Evolutionary conservation across 1,284 basidiomycete species (phyloP), one percentile per base, ranked within the genome.

Genomic region (Irpex lacteus): DNA sequence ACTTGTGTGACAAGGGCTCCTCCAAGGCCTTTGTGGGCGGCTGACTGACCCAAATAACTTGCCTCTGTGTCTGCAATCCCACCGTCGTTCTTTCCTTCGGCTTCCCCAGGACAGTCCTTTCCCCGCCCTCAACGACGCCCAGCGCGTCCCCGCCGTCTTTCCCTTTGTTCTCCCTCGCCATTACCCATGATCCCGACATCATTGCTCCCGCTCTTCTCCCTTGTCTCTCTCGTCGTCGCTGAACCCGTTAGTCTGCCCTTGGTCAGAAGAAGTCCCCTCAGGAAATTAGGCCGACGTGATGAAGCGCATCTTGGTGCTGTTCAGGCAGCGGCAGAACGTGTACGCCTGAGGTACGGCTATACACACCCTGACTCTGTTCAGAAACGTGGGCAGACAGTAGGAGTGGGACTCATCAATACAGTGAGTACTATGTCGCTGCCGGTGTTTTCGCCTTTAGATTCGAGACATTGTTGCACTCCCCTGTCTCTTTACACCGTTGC

Each of bases 221-320:
- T 71, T 58, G 65, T 63, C 40, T 54, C 61, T n/a, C 59, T 70
- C 49, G 69, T 61, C 7, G 62, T 57, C 50, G 70, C 69, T n/a
- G 70, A 71, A 49, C 66, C 68, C 7, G 54, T 70, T 38, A 63
- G 65, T 60, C 58, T 71, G n/a, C 70, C 70, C 5, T 63, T 71
- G 13, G 53, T 54, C 34, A 62, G 69, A 26, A 67, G 68, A 59
- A 54, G 60, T 50, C 8, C 62, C n/a, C 50, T 62, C 34, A 21
- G 58, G 19, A 56, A 26, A 36, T 26, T 56, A 15, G 19, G 34
- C 54, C 49, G 58, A 19, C 62, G 62, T 50, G 58, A 55, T 13
- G 36, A 57, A 11, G 62, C 40, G 26, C 55, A 64, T 58, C 50
- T 60, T 11, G 60, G 52, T 7, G 60, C 60, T 18, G 62, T 67